A percentile compares a stretch with the other conserved stretches of the same genome.
Evolutionary conservation across 2,329 filamentous ascomycete genomes (phyloP).

Genomic region (Neofusicoccum laricinum): DNA sequence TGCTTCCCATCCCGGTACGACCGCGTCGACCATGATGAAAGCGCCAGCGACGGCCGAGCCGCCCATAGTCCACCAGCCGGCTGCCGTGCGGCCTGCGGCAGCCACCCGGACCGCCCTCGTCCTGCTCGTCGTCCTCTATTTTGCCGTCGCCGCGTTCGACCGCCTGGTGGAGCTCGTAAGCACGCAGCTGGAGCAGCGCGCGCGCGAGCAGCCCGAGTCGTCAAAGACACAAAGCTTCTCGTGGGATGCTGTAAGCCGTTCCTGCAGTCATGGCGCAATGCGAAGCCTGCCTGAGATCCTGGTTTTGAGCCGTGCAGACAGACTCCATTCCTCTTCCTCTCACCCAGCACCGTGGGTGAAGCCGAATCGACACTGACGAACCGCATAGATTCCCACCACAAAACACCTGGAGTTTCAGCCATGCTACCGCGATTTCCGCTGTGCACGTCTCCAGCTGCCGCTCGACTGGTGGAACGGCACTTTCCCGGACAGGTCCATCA

Average conservation of each 20-base stretch:
- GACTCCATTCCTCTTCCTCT: background rate
- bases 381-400: background rate
- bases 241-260: slow-evolving; percentile 13
- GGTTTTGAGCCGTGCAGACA: background rate
- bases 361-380: background rate
- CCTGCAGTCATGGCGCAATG: background rate
- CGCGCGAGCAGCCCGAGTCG: background rate
- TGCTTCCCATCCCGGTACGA: background rate
- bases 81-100: background rate
- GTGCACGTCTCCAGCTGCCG: slow-evolving; percentile 34
- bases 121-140: background rate
- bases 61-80: background rate
- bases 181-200: background rate
- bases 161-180: background rate
- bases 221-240: slow-evolving; percentile 1
- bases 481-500: slow-evolving; percentile 27
- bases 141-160: background rate
- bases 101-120: background rate
- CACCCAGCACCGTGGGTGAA: background rate
- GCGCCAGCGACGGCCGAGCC: slow-evolving; percentile 3
- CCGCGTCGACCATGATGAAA: background rate
- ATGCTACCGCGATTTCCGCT: slow-evolving; percentile 32
- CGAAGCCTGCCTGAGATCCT: background rate
- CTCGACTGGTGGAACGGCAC: slow-evolving; percentile 38
- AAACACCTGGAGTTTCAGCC: slow-evolving; percentile 29